Conservation (phyloP, 23 red algal genomes). For the Gracilaria gracilis region DNA sequence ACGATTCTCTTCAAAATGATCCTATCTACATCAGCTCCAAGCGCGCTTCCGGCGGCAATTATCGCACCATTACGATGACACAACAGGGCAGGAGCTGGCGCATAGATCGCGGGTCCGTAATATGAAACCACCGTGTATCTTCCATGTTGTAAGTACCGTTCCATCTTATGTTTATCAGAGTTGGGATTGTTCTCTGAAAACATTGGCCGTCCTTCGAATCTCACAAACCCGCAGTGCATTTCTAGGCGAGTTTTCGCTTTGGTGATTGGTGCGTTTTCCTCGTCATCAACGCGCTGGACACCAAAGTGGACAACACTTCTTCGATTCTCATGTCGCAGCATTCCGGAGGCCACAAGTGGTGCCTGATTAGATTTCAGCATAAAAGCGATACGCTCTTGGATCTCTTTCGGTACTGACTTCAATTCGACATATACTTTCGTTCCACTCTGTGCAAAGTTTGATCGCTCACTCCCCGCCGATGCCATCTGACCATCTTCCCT, state of each 20-base stretch:
- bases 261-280: constrained; percentile 20
- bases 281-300: constrained; percentile 70
- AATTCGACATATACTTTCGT: constrained; percentile 51
- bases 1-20: constrained; percentile 96
- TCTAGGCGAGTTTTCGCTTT: constrained; percentile 63
- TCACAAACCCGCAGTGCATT: constrained; percentile 87
- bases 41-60: constrained; percentile 76
- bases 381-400: not conserved
- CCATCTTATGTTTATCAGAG: constrained; percentile 82
- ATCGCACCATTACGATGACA: constrained; percentile 52
- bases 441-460: constrained; percentile 39
- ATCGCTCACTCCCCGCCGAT: not conserved
- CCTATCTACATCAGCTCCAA: constrained; percentile 86
- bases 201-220: constrained; percentile 75
- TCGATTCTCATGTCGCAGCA: constrained; percentile 87
- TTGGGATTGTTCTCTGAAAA: constrained; percentile 82
- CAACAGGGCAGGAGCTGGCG: constrained; percentile 87
- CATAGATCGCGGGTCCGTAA: constrained; percentile 87
- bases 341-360: constrained; percentile 69
- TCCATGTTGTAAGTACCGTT: constrained; percentile 75
- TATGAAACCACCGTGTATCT: constrained; percentile 81
- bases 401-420: constrained; percentile 37
- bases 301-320: constrained; percentile 91
- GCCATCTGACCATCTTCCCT: constrained; percentile 30
- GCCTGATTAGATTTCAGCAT: not conserved